Base-by-base conservation (phyloP, 2,329 filamentous ascomycete genomes). In the Sclerotiophoma versabilis region DNA sequence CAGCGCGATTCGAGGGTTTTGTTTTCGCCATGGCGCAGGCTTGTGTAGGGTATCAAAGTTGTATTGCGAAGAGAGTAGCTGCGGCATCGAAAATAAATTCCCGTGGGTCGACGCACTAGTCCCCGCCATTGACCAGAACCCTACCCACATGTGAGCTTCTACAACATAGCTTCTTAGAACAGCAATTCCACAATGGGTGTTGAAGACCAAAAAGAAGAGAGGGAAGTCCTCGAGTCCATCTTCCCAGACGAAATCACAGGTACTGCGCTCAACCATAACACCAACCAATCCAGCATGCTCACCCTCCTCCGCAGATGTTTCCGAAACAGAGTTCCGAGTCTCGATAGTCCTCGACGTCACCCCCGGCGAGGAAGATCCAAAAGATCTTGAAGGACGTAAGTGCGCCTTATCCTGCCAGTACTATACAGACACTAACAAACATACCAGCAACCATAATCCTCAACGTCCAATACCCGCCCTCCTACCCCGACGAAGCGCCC, bases 231-330 rank as follows among this genome's bases (percentile, higher is more conserved):
- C 73, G 92, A 96, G 72, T 97, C 93, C 57, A 99, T 99, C 72
- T 99, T 98, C 66, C 92, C 95, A 1, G 93, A 99, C 57, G 95
- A 99, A 79, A 96, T 99, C 66, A 93, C 88, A 84, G 90, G 92
- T 93, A 70, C 41, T 75, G 11, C 29, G 20, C 17, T 10, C n/a
- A 9, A 14, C 33, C 6, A n/a, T 15, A 5, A 15, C 12, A 5
- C 19, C 19, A 19, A n/a, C 17, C 29, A 43, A 19, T 15, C 17
- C 29, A 43, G 1, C 33, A 10, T 34, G 22, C 64, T 67, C 51
- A 73, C 57, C 29, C 38, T 26, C 33, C 48, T 56, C 23, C 44
- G 32, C 73, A 95, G 95, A 97, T 74, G 87, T 97, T 70, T 95
- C 91, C 66, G 92, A 96, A 49, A 91, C 86, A 52, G 90, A 96